phyloP scores from a whole-genome alignment of 202 grass and related monocot species.

The Eragrostis tef region DNA sequence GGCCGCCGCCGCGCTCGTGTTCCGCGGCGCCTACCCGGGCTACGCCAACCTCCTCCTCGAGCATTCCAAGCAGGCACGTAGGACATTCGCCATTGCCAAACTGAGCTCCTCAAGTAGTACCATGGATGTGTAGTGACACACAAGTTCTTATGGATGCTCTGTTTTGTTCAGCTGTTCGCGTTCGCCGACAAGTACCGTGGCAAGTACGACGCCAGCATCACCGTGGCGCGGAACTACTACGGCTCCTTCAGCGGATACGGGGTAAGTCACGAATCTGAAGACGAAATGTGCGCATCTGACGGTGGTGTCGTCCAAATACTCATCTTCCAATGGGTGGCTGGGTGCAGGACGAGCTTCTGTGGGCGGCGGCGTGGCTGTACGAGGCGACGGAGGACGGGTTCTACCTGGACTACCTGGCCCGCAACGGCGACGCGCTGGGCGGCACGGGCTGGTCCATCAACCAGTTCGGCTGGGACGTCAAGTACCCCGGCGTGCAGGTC shows the following conservation, averaged over 20 bases:
- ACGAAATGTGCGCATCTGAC: neutral
- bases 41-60: constrained; percentile 75
- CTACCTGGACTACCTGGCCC: constrained; percentile 77
- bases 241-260: constrained; percentile 84
- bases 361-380: constrained; percentile 91
- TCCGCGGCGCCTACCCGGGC: constrained; percentile 52
- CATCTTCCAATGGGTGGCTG: neutral
- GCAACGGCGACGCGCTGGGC: constrained; percentile 66
- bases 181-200: constrained; percentile 90
- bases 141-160: neutral
- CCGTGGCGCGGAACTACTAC: constrained; percentile 74
- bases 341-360: constrained; percentile 81
- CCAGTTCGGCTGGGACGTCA: constrained; percentile 97
- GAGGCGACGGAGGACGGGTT: constrained; percentile 66
- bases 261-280: constrained; percentile 37
- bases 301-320: neutral
- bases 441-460: constrained; percentile 77
- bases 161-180: constrained; percentile 58
- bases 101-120: too few species aligned
- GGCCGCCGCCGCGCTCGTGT: constrained; percentile 74
- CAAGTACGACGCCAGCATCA: constrained; percentile 85
- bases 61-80: constrained; percentile 72
- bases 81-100: neutral
- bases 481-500: constrained; percentile 85
- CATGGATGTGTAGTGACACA: neutral